These are phyloP conservation scores for Helicocarpus griseus DNA, from an alignment of 2,329 filamentous ascomycete genomes.

Conservation along the genomic window DNA sequence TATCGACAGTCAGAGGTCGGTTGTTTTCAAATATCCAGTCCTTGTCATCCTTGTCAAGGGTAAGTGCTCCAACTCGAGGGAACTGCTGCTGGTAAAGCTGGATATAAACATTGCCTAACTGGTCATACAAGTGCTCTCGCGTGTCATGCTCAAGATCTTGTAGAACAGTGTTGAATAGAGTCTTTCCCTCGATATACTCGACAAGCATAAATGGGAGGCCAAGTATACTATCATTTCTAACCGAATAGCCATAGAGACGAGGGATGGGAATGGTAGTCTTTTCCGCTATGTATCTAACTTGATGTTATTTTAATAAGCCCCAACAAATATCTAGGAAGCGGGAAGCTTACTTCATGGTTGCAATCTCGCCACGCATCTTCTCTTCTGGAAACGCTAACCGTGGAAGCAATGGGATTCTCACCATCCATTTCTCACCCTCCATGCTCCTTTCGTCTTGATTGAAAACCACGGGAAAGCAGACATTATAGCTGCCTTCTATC, in stretches of 20 bases:
- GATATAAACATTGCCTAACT: neutral
- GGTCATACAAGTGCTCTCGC: no score
- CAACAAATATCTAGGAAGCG: slow-evolving; percentile 1
- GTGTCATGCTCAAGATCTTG: neutral
- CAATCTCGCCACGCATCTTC: neutral
- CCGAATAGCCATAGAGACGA: neutral
- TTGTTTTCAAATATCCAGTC: slow-evolving; percentile 4
- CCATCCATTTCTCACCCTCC: slow-evolving; percentile 6
- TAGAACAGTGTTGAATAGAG: neutral
- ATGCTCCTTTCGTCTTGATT: neutral
- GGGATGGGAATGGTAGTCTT: neutral
- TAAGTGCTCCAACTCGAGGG: neutral
- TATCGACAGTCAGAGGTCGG: neutral
- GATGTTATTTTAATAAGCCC: no score
- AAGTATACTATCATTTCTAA: neutral
- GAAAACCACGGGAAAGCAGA: slow-evolving; percentile 7
- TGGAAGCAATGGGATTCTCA: slow-evolving; percentile 8
- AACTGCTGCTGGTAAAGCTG: slow-evolving; percentile 1
- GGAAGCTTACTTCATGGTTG: neutral
- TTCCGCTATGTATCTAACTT: neutral
- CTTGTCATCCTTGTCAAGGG: neutral
- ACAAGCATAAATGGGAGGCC: neutral
- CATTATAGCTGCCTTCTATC: slow-evolving; percentile 6
- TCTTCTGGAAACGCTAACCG: neutral
- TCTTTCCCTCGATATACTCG: neutral